Conservation (phyloP, 148 eudicot genomes). For the Pharnaceum exiguum region DNA sequence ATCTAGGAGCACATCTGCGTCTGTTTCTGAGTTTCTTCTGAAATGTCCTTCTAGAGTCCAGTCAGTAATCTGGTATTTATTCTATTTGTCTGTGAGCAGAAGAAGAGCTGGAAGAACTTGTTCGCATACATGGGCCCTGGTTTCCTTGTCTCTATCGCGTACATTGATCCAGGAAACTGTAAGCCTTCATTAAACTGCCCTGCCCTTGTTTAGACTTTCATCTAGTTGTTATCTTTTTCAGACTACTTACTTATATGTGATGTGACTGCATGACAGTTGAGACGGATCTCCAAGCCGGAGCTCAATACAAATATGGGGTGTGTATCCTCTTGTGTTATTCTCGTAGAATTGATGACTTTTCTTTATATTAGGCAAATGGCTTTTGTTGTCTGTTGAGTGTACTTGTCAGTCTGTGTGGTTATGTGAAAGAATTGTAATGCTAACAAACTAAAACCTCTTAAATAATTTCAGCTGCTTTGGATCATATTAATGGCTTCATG, state of each 20-base stretch:
- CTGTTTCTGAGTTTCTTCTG: neutral
- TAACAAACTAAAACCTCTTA: neutral
- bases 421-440: neutral
- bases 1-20: too few relatives aligned
- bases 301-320: conserved; percentile 88
- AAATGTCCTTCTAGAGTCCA: neutral
- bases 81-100: conserved; percentile 35
- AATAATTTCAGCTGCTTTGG: conserved; percentile 74
- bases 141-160: conserved; percentile 92
- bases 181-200: conserved; percentile 28
- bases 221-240: conserved; percentile 2
- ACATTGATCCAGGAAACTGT: conserved; percentile 99
- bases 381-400: neutral
- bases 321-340: conserved; percentile 9
- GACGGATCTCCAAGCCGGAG: conserved; percentile 92
- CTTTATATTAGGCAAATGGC: too few relatives aligned
- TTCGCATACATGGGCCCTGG: conserved; percentile 95
- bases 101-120: conserved; percentile 89
- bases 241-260: conserved; percentile 13
- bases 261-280: conserved; percentile 57
- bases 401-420: neutral
- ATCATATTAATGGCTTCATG: conserved; percentile 88
- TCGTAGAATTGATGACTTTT: too few relatives aligned
- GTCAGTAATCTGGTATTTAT: neutral
- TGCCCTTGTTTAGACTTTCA: neutral